These are phyloP conservation scores for Arthroderma sp. DNA, from an alignment of 2,329 filamentous ascomycete species.

Conservation along the genomic window DNA sequence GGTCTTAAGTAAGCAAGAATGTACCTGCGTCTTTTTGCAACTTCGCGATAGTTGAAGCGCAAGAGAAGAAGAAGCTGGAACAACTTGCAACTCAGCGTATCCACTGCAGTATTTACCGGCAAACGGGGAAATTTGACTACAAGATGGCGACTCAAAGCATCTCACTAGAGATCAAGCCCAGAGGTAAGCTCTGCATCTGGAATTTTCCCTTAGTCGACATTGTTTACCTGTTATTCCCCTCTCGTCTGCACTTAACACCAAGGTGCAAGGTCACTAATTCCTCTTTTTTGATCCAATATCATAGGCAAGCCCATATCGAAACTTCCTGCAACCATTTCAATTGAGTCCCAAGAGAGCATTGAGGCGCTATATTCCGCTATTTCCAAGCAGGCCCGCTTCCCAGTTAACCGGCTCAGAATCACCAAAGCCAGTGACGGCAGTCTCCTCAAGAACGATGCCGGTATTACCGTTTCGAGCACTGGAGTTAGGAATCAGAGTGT, in stretches of 20 bases:
- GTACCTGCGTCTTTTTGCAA: neutral
- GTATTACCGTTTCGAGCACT: constrained; percentile 42
- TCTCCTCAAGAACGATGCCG: constrained; percentile 43
- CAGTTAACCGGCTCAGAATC: constrained; percentile 49
- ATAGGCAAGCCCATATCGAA: constrained; percentile 51
- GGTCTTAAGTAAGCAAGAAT: neutral
- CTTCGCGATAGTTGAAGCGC: neutral
- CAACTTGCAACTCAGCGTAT: neutral
- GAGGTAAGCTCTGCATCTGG: constrained; percentile 9
- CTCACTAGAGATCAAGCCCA: constrained; percentile 12
- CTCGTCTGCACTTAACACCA: neutral
- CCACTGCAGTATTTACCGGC: neutral
- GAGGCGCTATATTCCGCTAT: constrained; percentile 48
- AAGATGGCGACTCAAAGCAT: neutral
- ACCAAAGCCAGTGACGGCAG: constrained; percentile 53
- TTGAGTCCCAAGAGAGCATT: constrained; percentile 40
- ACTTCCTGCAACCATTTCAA: constrained; percentile 45
- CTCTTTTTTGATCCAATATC: neutral
- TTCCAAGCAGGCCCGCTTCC: constrained; percentile 42
- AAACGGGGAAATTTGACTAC: neutral
- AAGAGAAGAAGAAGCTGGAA: neutral
- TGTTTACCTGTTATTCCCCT: neutral
- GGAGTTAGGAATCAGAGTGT: constrained; percentile 48
- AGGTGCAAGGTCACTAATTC: neutral
- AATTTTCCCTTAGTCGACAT: neutral